A percentile compares a stretch with the other conserved stretches of the same genome.
These are phyloP conservation scores for Cryphonectria nitschkei DNA, from an alignment of 2,329 filamentous ascomycete genomes.

Conservation along the genomic window DNA sequence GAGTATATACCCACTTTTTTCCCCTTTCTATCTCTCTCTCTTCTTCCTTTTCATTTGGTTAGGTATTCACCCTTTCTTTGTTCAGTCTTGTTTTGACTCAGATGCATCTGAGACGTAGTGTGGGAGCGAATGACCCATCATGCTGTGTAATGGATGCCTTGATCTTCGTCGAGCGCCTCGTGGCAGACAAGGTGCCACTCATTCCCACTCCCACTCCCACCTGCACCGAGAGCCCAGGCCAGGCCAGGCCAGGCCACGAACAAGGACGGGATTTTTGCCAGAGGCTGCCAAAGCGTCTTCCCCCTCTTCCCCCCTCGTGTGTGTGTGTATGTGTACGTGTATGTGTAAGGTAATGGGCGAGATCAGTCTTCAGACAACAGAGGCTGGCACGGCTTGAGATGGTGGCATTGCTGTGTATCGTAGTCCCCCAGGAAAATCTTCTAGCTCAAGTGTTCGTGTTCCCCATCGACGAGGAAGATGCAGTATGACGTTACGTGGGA, in stretches of 20 bases:
- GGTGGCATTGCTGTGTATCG: neutral
- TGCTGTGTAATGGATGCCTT: constrained; percentile 24
- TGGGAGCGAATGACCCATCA: constrained; percentile 9
- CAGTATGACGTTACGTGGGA: constrained; percentile 27
- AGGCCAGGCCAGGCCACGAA: neutral
- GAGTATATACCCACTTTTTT: neutral
- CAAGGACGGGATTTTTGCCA: neutral
- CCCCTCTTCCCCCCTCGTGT: neutral
- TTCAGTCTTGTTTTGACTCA: constrained; percentile 20
- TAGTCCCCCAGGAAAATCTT: neutral
- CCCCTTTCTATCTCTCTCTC: neutral
- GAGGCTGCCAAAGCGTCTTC: neutral
- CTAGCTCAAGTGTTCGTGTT: neutral
- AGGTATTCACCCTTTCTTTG: neutral
- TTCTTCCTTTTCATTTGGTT: neutral
- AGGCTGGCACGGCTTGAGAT: constrained; percentile 7
- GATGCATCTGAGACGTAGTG: constrained; percentile 28
- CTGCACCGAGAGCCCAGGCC: neutral
- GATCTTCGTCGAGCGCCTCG: constrained; percentile 23
- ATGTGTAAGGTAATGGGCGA: neutral
- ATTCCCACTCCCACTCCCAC: constrained; percentile 4
- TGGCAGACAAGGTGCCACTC: constrained; percentile 21
- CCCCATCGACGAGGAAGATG: constrained; percentile 5
- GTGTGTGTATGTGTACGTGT: neutral
- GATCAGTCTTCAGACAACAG: neutral